A percentile compares a stretch with the other conserved stretches of the same genome.
These are phyloP conservation scores for Mycosphaerella sp. DNA, from an alignment of 2,329 filamentous ascomycete genomes.

Conservation along the genomic window DNA sequence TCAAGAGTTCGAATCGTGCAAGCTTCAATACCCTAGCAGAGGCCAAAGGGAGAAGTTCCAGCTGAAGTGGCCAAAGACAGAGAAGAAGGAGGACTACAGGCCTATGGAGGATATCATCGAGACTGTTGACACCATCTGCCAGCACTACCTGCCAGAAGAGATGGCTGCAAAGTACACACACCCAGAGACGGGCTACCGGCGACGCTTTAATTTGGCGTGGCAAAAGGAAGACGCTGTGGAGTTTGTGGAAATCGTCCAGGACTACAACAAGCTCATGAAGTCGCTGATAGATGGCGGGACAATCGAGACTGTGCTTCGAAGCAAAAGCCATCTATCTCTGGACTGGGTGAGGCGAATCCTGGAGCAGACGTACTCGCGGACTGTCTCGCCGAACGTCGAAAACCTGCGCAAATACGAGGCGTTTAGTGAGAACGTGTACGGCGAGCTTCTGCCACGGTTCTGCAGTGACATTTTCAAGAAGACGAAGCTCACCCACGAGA, in stretches of 20 bases:
- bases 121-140: constrained; percentile 54
- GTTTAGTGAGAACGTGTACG: constrained; percentile 89
- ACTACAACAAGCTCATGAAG: constrained; percentile 69
- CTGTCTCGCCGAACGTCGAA: constrained; percentile 83
- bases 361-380: constrained; percentile 79
- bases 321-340: constrained; percentile 63
- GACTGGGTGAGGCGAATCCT: constrained; percentile 63
- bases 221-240: constrained; percentile 58
- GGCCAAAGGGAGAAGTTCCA: constrained; percentile 51
- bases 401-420: constrained; percentile 78
- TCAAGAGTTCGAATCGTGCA: constrained; percentile 39
- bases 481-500: constrained; percentile 69
- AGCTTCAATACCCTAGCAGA: constrained; percentile 78
- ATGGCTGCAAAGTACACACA: constrained; percentile 64
- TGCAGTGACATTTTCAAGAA: constrained; percentile 74
- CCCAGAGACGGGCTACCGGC: constrained; percentile 66
- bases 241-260: constrained; percentile 65
- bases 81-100: constrained; percentile 55
- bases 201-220: constrained; percentile 68
- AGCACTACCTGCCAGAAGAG: constrained; percentile 69
- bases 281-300: constrained; percentile 62
- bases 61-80: constrained; percentile 62
- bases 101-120: constrained; percentile 57
- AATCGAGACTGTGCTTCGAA: constrained; percentile 65
- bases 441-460: constrained; percentile 81